These are phyloP conservation scores for Cryomyces minteri DNA, from an alignment of 495 filamentous ascomycete genomes.

Conservation along the genomic window DNA sequence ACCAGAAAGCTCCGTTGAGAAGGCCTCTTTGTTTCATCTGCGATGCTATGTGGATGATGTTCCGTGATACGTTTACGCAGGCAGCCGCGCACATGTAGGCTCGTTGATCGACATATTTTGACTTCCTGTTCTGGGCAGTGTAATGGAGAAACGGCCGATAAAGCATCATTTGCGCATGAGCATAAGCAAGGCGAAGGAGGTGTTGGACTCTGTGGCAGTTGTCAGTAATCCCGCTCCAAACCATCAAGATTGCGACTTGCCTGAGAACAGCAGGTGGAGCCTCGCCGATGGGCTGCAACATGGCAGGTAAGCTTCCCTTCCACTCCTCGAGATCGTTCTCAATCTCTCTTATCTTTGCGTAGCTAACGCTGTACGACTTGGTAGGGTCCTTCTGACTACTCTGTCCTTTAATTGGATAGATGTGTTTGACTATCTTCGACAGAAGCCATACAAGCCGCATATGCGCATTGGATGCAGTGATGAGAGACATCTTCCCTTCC, in stretches of 20 bases:
- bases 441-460: conserved; percentile 59
- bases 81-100: conserved; percentile 87
- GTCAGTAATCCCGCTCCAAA: not conserved
- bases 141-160: conserved; percentile 95
- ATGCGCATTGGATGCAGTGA: conserved; percentile 74
- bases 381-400: conserved; percentile 1
- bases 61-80: conserved; percentile 77
- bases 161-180: conserved; percentile 86
- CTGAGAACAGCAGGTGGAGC: conserved; percentile 53
- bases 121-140: conserved; percentile 49
- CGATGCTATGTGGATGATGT: conserved; percentile 80
- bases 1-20: conserved; percentile 88
- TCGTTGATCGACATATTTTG: conserved; percentile 59
- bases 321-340: conserved; percentile 71
- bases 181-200: conserved; percentile 69
- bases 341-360: conserved; percentile 76
- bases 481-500: conserved; percentile 51
- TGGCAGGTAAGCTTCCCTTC: conserved; percentile 60
- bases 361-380: conserved; percentile 70
- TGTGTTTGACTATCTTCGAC: conserved; percentile 67
- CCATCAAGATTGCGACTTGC: conserved; percentile 29
- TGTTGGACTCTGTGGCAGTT: conserved; percentile 50
- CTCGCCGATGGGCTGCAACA: conserved; percentile 57
- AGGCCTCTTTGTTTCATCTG: conserved; percentile 74
- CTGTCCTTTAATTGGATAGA: conserved; percentile 65